A percentile compares a stretch with the other conserved stretches of the same genome.
These are phyloP conservation scores for Suhomyces prunicola DNA, from an alignment of 805 yeast genomes.

Conservation along the genomic window DNA sequence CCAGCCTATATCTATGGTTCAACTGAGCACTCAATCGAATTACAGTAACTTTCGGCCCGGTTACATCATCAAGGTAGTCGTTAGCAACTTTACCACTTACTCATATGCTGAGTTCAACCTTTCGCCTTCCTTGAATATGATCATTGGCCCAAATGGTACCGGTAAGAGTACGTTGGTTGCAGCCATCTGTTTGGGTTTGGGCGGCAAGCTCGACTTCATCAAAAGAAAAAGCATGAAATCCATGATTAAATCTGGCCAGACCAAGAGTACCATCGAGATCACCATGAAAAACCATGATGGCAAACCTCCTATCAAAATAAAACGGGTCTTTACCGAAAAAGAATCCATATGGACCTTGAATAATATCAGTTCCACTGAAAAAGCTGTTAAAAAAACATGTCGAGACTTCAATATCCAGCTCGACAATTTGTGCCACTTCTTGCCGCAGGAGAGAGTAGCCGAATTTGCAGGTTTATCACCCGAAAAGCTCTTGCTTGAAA, in stretches of 20 bases:
- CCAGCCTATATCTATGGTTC: background rate
- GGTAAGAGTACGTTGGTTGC: slow-evolving; percentile 93
- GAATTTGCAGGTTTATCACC: slow-evolving; percentile 83
- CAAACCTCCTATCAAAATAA: slow-evolving; percentile 35
- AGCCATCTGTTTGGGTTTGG: slow-evolving; percentile 85
- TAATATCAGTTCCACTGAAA: slow-evolving; percentile 38
- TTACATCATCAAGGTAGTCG: slow-evolving; percentile 46
- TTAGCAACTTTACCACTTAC: slow-evolving; percentile 68
- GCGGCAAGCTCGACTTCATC: slow-evolving; percentile 70
- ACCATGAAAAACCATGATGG: slow-evolving; percentile 42
- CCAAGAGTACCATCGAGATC: slow-evolving; percentile 46
- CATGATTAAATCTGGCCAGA: slow-evolving; percentile 69
- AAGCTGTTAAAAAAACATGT: slow-evolving; percentile 43
- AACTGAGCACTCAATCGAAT: background rate
- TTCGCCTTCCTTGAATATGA: slow-evolving; percentile 83
- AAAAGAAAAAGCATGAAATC: slow-evolving; percentile 66
- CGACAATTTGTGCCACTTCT: slow-evolving; percentile 87
- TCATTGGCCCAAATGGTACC: slow-evolving; percentile 95
- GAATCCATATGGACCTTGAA: slow-evolving; percentile 56
- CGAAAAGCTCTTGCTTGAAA: slow-evolving; percentile 68
- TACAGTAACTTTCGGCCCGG: slow-evolving; percentile 37
- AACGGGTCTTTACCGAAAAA: slow-evolving; percentile 44
- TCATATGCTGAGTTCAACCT: slow-evolving; percentile 65
- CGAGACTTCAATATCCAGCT: slow-evolving; percentile 68
- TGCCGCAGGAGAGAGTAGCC: slow-evolving; percentile 94